A percentile compares a stretch with the other conserved stretches of the same genome.
Evolutionary conservation across 225 moss, liverwort and hornwort species (phyloP).

Genomic region (Straminergon stramineum): DNA sequence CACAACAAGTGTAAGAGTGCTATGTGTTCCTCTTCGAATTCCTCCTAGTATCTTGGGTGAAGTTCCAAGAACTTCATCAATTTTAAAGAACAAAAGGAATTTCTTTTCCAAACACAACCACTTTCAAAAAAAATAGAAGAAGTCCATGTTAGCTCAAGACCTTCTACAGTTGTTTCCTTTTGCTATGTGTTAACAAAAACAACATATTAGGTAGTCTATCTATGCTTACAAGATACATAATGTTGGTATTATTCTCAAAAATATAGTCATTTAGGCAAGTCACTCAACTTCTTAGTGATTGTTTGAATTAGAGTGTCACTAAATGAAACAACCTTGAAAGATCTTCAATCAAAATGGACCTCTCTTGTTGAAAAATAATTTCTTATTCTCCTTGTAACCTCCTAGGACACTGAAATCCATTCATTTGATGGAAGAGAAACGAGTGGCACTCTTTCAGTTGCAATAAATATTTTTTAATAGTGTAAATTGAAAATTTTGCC

Average conservation of each 20-base stretch:
- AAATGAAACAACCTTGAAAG: neutral
- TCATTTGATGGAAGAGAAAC: too few species aligned
- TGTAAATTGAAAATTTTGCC: too few species aligned
- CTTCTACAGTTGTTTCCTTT: neutral
- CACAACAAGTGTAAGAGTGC: neutral
- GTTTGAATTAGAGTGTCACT: neutral
- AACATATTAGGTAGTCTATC: neutral
- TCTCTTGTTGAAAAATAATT: neutral
- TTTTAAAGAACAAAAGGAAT: neutral
- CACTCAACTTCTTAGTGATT: neutral
- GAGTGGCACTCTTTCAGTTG: too few species aligned
- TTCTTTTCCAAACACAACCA: neutral
- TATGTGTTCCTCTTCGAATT: neutral
- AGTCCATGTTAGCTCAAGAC: fast-evolving
- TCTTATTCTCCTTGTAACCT: too few species aligned
- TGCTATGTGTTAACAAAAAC: neutral
- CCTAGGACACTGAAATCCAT: too few species aligned
- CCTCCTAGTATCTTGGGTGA: fast-evolving
- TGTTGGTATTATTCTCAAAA: neutral
- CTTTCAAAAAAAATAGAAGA: neutral
- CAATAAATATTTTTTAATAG: too few species aligned
- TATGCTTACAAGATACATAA: neutral
- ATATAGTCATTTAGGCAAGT: neutral
- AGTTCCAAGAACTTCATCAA: neutral
- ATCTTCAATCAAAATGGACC: neutral